These are phyloP conservation scores for Mrakia frigida DNA, from an alignment of 768 basidiomycete species.

Conservation along the genomic window DNA sequence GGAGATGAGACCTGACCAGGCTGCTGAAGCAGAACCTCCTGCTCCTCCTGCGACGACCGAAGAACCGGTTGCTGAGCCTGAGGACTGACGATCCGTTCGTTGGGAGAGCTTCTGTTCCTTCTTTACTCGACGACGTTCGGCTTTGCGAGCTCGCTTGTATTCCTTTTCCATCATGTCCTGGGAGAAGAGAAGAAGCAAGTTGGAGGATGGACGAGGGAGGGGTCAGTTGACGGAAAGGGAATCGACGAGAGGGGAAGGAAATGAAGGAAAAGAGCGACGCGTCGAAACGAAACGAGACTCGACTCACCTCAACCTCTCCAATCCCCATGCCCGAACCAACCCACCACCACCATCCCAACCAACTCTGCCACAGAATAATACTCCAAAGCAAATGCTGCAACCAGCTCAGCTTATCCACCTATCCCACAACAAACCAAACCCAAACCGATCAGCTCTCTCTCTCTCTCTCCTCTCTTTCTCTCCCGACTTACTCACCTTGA, in stretches of 20 bases:
- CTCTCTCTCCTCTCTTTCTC: neutral
- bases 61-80: neutral
- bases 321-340: constrained; percentile 75
- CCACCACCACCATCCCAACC: constrained; percentile 88
- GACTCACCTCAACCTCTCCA: constrained; percentile 60
- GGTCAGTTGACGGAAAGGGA: neutral
- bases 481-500: constrained; percentile 47
- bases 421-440: neutral
- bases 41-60: neutral
- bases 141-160: constrained; percentile 25
- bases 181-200: neutral
- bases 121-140: constrained; percentile 7
- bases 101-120: neutral
- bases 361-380: constrained; percentile 89
- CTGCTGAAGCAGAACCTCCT: constrained; percentile 1
- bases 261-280: neutral
- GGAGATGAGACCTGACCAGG: constrained; percentile 3
- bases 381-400: constrained; percentile 83
- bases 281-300: neutral
- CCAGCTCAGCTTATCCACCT: constrained; percentile 82
- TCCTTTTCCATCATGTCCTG: constrained; percentile 35
- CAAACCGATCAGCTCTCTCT: neutral
- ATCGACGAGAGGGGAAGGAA: neutral
- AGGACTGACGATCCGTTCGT: neutral
- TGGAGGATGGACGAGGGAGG: neutral